phyloP scores from a whole-genome alignment of 345 rosid genomes.

The Clarkia xantiana region DNA sequence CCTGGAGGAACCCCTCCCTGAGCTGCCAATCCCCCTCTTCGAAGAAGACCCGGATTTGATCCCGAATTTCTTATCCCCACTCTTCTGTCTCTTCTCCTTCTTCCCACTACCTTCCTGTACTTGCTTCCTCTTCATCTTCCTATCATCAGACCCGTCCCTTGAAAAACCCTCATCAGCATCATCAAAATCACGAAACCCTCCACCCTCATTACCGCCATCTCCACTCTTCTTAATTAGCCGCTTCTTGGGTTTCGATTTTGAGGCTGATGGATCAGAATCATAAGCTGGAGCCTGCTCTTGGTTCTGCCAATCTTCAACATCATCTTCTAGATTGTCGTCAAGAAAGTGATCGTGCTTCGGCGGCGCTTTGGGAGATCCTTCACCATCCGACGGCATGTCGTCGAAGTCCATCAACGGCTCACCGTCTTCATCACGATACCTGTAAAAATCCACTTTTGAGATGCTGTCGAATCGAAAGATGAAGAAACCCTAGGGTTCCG shows the following conservation, averaged over 20 bases:
- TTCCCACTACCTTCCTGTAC: slow-evolving; percentile 22
- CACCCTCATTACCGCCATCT: slow-evolving; percentile 13
- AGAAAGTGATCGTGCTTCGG: slow-evolving; percentile 30
- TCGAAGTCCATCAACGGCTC: slow-evolving; percentile 94
- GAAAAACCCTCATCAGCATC: slow-evolving; percentile 17
- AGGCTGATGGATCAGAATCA: slow-evolving; percentile 42
- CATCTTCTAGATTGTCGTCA: slow-evolving; percentile 45
- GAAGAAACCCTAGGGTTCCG: slow-evolving; percentile 18
- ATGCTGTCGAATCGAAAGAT: neutral
- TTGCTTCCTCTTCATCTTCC: slow-evolving; percentile 44
- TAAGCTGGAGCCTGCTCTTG: slow-evolving; percentile 54
- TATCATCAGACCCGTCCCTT: slow-evolving; percentile 22
- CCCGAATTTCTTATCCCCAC: slow-evolving; percentile 23
- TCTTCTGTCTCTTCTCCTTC: slow-evolving; percentile 38
- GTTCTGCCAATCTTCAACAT: slow-evolving; percentile 31
- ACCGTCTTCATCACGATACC: slow-evolving; percentile 86
- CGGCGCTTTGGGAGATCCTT: slow-evolving; percentile 37
- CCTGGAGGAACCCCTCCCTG: slow-evolving; percentile 11
- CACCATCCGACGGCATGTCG: slow-evolving; percentile 51
- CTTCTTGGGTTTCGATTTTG: slow-evolving; percentile 45
- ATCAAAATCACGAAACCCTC: slow-evolving; percentile 24
- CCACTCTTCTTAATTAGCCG: slow-evolving; percentile 69
- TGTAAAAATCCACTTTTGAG: slow-evolving; percentile 9
- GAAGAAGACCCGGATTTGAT: slow-evolving; percentile 21
- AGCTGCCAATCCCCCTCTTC: slow-evolving; percentile 17